Base-by-base conservation (phyloP, 768 basidiomycete species). In the Boletus barrowsii region DNA sequence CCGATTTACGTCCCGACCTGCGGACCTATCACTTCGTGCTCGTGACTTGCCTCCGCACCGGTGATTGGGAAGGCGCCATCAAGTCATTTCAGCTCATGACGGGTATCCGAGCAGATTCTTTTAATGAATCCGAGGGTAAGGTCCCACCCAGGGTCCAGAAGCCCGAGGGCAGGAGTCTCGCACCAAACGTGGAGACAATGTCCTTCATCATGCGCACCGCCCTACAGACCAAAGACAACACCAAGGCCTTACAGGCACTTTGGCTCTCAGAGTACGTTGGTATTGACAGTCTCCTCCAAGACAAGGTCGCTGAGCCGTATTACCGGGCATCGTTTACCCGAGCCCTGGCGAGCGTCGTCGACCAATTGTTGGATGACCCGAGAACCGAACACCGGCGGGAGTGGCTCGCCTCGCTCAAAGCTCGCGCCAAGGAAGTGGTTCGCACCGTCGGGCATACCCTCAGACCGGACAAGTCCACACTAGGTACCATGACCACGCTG, bases 51-150 rank as follows among this genome's bases (percentile, higher is more conserved):
- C 81, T 83, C 80, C 78, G 79, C 52, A 74, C 75, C 35, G 73
- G 66, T 14, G 86, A 90, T 68, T 91, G 87, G 88, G 72, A 65
- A 24, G 75, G 75, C 18, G 81, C 85, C 2, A 64, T 74, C 45
- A 76, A 78, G 46, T 70, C 79, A 17, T 86, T 90, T 66, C 82
- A 88, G 56, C 72, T 88, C 59, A 86, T 91, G 83, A 86, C 87
- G 4, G 88, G 89, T 7, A 83, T 80, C 59, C 79, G 77, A 55
- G 61, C 68, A 2, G 76, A 79, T 51, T 81, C 81, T 46, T 83
- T 84, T 55, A 6, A 59, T 33, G 62, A 60, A 37, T 53, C 52
- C 11, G 76, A 76, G 39, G 79, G 76, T 5, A 66, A 54, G 44
- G 36, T 18, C 13, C 46, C 77, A 5, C 82, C 80, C 10, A 71